Percentiles rank a stretch among this genome's conserved stretches.
These are phyloP conservation scores for Metarhizium brunneum DNA, from an alignment of 2,329 filamentous ascomycete genomes.

Conservation along the genomic window DNA sequence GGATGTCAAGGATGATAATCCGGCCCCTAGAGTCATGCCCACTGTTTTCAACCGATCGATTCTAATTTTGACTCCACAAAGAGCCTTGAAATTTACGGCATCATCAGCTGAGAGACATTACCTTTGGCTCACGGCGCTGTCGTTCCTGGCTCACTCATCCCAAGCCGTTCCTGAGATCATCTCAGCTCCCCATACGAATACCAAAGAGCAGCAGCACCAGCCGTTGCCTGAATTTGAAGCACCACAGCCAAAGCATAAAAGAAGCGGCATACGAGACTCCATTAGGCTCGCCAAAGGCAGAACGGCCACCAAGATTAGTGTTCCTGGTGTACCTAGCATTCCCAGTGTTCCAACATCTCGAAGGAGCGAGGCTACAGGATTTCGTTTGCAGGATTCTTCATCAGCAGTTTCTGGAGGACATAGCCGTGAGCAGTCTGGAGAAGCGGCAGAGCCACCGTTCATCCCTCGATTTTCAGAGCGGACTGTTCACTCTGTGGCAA, in stretches of 20 bases:
- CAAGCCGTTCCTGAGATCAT: slow-evolving; percentile 70
- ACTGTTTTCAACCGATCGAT: slow-evolving; percentile 85
- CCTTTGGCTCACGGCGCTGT: slow-evolving; percentile 87
- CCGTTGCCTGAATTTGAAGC: slow-evolving; percentile 40
- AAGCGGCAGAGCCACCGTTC: slow-evolving; percentile 61
- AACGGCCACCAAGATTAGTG: slow-evolving; percentile 40
- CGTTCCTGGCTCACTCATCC: slow-evolving; percentile 85
- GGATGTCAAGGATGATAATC: slow-evolving; percentile 91
- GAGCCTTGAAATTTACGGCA: slow-evolving; percentile 92
- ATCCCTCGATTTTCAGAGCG: slow-evolving; percentile 62
- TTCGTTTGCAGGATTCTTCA: slow-evolving; percentile 30
- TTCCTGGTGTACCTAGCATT: slow-evolving; percentile 40
- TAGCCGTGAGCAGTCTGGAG: slow-evolving; percentile 40
- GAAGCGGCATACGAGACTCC: slow-evolving; percentile 67
- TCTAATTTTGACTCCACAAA: slow-evolving; percentile 83
- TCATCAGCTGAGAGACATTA: slow-evolving; percentile 77
- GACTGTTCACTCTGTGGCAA: slow-evolving; percentile 28
- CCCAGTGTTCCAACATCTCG: slow-evolving; percentile 27
- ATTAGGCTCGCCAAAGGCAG: slow-evolving; percentile 77
- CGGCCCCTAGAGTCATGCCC: slow-evolving; percentile 60
- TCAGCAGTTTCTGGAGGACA: slow-evolving; percentile 24
- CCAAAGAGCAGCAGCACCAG: slow-evolving; percentile 15
- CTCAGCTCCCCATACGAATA: slow-evolving; percentile 36
- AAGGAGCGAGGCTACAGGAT: slow-evolving; percentile 26
- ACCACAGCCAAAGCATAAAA: slow-evolving; percentile 38